A percentile compares a stretch with the other conserved stretches of the same genome.
Conservation (phyloP, 805 yeast genomes). For the Torulaspora microellipsoides region DNA sequence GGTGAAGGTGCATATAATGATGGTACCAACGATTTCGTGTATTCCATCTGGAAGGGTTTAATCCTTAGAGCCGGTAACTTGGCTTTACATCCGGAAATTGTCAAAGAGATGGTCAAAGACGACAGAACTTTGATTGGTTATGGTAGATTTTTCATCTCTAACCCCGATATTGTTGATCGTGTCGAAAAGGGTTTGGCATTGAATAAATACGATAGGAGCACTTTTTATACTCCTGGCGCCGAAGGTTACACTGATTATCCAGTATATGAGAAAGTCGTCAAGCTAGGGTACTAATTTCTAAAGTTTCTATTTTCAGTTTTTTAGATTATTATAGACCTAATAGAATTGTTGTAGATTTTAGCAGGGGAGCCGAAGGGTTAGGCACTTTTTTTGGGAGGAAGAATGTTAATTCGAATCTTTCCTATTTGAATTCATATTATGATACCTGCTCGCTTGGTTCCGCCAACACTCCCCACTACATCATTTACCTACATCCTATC, state of each 20-base stretch:
- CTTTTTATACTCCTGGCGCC: conserved; percentile 40
- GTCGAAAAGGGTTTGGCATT: conserved; percentile 38
- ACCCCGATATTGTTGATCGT: conserved; percentile 48
- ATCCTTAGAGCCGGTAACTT: conserved; percentile 40
- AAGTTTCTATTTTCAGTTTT: no score
- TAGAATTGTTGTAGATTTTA: no score
- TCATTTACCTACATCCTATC: no score
- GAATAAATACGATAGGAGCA: conserved; percentile 41
- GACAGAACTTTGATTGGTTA: conserved; percentile 41
- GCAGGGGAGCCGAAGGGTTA: no score
- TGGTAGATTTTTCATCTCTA: conserved; percentile 47
- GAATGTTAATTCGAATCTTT: no score
- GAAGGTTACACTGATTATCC: conserved; percentile 44
- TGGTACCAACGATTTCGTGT: conserved; percentile 37
- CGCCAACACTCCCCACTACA: no score
- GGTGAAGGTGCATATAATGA: conserved; percentile 25
- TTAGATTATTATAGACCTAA: no score
- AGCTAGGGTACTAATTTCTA: conserved; percentile 11
- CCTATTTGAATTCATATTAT: no score
- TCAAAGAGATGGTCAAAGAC: conserved; percentile 33
- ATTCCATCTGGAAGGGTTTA: conserved; percentile 44
- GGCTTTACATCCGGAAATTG: conserved; percentile 26
- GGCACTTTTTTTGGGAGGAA: no score
- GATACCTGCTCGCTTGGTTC: no score
- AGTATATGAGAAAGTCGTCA: conserved; percentile 21